phyloP scores from a whole-genome alignment of 345 rosid genomes.

The Dipteronia dyeriana region DNA sequence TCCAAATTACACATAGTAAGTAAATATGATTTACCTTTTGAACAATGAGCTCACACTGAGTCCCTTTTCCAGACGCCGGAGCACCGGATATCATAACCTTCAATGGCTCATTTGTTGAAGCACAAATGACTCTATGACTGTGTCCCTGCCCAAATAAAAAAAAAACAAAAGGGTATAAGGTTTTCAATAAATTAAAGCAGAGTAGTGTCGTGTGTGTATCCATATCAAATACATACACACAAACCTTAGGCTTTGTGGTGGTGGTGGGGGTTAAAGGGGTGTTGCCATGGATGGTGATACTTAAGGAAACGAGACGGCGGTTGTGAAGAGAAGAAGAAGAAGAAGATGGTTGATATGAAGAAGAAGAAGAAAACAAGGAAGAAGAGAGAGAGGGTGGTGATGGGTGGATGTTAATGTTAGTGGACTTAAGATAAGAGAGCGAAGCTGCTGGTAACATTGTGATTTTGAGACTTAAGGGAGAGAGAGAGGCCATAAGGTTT shows the following conservation, averaged over 20 bases:
- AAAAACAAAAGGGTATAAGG: neutral
- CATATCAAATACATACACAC: neutral
- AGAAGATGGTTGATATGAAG: slow-evolving; percentile 27
- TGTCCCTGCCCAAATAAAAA: slow-evolving; percentile 33
- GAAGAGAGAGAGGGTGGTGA: slow-evolving; percentile 29
- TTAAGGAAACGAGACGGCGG: slow-evolving; percentile 32
- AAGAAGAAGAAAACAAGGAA: slow-evolving; percentile 36
- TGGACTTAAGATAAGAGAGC: slow-evolving; percentile 31
- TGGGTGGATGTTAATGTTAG: slow-evolving; percentile 19
- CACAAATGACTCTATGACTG: slow-evolving; percentile 41
- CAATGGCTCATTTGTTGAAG: slow-evolving; percentile 54
- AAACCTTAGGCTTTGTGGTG: slow-evolving; percentile 39
- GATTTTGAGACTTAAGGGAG: neutral
- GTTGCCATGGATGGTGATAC: slow-evolving; percentile 14
- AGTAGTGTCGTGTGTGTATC: neutral
- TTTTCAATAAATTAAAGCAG: too few relatives aligned
- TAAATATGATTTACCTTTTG: slow-evolving; percentile 50
- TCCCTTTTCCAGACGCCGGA: slow-evolving; percentile 91
- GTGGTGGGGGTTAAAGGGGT: slow-evolving; percentile 23
- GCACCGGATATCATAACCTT: slow-evolving; percentile 96
- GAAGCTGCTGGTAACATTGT: slow-evolving; percentile 35
- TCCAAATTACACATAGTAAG: neutral
- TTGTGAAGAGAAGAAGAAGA: slow-evolving; percentile 11
- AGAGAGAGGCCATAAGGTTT: neutral
- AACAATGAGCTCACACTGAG: slow-evolving; percentile 84